phyloP scores from a whole-genome alignment of 2,329 filamentous ascomycete genomes.

The Metarhizium rileyi region DNA sequence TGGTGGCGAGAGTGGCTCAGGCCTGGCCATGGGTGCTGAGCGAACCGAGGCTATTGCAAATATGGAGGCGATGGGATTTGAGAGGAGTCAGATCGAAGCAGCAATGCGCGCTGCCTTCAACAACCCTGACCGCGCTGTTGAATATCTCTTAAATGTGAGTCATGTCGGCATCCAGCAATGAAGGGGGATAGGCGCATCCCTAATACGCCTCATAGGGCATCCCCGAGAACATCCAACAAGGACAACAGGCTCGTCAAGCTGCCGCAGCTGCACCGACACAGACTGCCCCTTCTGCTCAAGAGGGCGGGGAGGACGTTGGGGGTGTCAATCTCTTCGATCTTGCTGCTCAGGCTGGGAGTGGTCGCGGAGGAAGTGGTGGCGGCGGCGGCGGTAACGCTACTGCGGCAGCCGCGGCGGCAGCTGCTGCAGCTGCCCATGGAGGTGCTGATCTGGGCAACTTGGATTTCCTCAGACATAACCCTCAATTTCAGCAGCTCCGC shows the following conservation, averaged over 20 bases:
- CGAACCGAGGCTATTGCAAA: conserved; percentile 74
- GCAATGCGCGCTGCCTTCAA: conserved; percentile 95
- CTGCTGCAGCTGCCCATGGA: conserved; percentile 40
- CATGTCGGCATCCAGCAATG: neutral
- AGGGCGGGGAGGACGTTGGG: conserved; percentile 49
- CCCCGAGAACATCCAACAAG: conserved; percentile 69
- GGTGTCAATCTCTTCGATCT: conserved; percentile 87
- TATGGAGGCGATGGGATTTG: conserved; percentile 97
- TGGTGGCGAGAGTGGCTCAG: conserved; percentile 49
- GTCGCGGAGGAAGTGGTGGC: conserved; percentile 30
- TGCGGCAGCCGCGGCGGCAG: conserved; percentile 34
- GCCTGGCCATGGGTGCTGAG: conserved; percentile 78
- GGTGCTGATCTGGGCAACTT: conserved; percentile 61
- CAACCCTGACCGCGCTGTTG: conserved; percentile 94
- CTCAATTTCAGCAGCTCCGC: conserved; percentile 94
- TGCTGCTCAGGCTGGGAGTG: conserved; percentile 61
- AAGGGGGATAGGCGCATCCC: neutral
- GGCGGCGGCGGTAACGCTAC: too few relatives aligned
- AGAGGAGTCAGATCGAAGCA: conserved; percentile 75
- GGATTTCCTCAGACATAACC: conserved; percentile 89
- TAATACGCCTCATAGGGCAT: conserved; percentile 59
- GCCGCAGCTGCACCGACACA: conserved; percentile 28
- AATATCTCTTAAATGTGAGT: conserved; percentile 81
- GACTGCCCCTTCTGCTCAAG: conserved; percentile 22
- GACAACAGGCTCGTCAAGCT: conserved; percentile 45